Conservation (phyloP, 2,329 filamentous ascomycete species). For the Colletotrichum sp. region DNA sequence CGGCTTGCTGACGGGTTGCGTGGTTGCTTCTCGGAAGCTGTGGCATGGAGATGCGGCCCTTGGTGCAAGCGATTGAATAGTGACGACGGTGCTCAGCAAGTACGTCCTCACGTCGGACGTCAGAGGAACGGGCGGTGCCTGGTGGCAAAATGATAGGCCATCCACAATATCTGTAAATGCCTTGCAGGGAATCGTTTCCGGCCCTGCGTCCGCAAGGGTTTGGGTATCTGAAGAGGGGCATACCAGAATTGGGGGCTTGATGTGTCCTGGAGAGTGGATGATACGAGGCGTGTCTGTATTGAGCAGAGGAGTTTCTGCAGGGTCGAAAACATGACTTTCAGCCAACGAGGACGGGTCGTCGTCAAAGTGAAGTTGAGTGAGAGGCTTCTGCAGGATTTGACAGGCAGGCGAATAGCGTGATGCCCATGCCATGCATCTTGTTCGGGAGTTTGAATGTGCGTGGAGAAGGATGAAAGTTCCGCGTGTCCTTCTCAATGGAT, state of each 20-base stretch:
- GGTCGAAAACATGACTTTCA: not conserved
- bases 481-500: not conserved
- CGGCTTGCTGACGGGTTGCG: not conserved
- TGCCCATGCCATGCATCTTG: not conserved
- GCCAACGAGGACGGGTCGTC: not conserved
- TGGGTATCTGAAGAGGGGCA: not conserved
- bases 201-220: not conserved
- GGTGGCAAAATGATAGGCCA: constrained; percentile 8
- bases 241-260: not conserved
- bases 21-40: not conserved
- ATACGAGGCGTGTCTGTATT: not conserved
- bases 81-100: not conserved
- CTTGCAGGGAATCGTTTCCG: not conserved
- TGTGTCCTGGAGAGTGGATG: not conserved
- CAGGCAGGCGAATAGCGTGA: not conserved
- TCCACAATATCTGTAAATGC: not conserved
- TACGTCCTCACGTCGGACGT: not conserved
- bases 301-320: not conserved
- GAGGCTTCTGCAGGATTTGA: not conserved
- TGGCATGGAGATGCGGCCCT: not conserved
- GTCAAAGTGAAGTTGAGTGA: not conserved
- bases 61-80: not conserved
- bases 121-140: constrained; percentile 6
- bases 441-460: not conserved
- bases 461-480: not conserved